Conservation (phyloP, 2,329 filamentous ascomycete genomes). For the Basipetospora sp. region DNA sequence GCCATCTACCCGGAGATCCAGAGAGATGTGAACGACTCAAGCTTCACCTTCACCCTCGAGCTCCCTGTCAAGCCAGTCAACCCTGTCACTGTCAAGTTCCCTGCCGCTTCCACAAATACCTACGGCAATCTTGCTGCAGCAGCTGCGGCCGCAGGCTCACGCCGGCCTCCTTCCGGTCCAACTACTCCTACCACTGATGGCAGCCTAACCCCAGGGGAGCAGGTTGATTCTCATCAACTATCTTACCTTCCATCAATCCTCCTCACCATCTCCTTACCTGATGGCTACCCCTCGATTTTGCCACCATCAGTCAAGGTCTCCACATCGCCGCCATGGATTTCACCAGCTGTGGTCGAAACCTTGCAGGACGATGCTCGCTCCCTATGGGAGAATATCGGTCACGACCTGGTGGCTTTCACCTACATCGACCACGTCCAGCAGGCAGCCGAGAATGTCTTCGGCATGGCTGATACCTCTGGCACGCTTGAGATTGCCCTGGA, state of each 20-base stretch:
- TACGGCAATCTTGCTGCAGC: not conserved
- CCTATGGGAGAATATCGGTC: conserved; percentile 49
- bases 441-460: conserved; percentile 45
- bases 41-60: conserved; percentile 39
- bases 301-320: conserved; percentile 38
- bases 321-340: conserved; percentile 44
- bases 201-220: conserved; percentile 14
- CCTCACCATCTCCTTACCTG: conserved; percentile 38
- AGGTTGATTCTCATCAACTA: conserved; percentile 33
- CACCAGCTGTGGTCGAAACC: conserved; percentile 27
- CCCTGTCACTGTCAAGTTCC: conserved; percentile 43
- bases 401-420: conserved; percentile 42
- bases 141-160: not conserved
- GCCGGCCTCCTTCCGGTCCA: no score
- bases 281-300: conserved; percentile 39
- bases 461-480: conserved; percentile 32
- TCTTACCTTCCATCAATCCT: conserved; percentile 44
- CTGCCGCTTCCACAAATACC: conserved; percentile 20
- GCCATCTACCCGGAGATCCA: conserved; percentile 55
- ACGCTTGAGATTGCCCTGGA: conserved; percentile 37
- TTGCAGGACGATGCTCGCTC: conserved; percentile 35
- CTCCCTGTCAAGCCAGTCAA: conserved; percentile 40
- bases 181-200: no score
- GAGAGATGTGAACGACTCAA: conserved; percentile 24
- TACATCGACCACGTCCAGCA: conserved; percentile 51